Evolutionary conservation across 208 protist genomes (phyloP).

Genomic region (Crithidia thermophila): DNA sequence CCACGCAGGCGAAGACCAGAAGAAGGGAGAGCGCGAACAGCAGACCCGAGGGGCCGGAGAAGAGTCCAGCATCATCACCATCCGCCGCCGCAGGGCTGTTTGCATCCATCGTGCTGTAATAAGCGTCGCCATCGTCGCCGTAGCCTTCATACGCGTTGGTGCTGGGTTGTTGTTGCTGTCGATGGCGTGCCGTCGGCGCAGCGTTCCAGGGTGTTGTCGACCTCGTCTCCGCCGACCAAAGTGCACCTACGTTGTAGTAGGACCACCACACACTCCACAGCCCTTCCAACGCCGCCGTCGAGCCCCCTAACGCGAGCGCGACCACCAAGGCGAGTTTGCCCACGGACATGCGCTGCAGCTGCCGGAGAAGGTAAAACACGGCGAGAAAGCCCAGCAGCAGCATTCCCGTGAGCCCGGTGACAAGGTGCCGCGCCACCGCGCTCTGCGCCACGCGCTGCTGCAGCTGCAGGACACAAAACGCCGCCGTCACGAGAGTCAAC

Average conservation of each 20-base stretch:
- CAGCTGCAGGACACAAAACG: conserved; percentile 33
- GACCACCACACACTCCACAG: conserved; percentile 9
- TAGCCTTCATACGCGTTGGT: too few species aligned
- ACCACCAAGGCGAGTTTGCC: conserved; percentile 54
- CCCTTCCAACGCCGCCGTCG: conserved; percentile 43
- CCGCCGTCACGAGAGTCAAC: conserved; percentile 44
- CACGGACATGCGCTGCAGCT: conserved; percentile 62
- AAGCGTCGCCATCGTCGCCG: too few species aligned
- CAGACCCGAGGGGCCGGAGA: not conserved
- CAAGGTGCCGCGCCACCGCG: conserved; percentile 41
- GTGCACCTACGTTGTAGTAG: conserved; percentile 5
- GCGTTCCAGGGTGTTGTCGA: too few species aligned
- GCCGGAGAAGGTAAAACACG: conserved; percentile 45
- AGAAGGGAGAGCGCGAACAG: not conserved
- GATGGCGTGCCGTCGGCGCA: too few species aligned
- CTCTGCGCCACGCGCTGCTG: conserved; percentile 50
- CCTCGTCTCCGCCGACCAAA: conserved; percentile 2
- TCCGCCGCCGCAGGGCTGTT: too few species aligned
- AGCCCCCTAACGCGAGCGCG: conserved; percentile 52
- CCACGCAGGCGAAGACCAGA: conserved; percentile 5
- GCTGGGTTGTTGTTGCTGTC: too few species aligned
- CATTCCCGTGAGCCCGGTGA: conserved; percentile 47
- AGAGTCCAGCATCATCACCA: not conserved
- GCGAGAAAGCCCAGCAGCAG: conserved; percentile 42
- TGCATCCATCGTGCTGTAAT: too few species aligned